A percentile compares a stretch with the other conserved stretches of the same genome.
phyloP scores from a whole-genome alignment of 352 stramenopile species.

The Pythium phragmiticola region DNA sequence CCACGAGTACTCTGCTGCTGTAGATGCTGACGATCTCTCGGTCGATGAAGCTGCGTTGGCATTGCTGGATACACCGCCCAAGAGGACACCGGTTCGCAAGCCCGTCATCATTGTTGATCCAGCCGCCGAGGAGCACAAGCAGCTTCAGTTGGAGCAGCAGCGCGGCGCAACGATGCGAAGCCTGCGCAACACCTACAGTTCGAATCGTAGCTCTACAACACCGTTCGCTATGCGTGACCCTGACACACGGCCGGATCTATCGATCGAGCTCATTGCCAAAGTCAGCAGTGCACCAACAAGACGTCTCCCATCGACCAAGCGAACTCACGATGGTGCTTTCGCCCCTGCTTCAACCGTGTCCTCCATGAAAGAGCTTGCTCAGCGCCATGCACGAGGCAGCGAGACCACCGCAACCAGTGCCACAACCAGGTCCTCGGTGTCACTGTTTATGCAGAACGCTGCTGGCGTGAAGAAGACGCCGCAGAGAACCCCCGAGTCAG shows the following conservation, averaged over 20 bases:
- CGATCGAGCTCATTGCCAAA: conserved; percentile 19
- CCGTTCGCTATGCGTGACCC: neutral
- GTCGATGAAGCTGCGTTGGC: neutral
- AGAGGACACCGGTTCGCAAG: conserved; percentile 4
- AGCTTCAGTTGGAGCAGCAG: conserved; percentile 21
- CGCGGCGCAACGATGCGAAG: conserved; percentile 29
- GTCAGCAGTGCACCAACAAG: conserved; percentile 17
- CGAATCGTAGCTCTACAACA: neutral
- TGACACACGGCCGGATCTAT: conserved; percentile 19
- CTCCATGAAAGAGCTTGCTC: conserved; percentile 27
- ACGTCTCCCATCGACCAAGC: conserved; percentile 1
- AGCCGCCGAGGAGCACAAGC: conserved; percentile 16
- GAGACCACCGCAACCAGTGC: no score
- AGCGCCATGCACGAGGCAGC: conserved; percentile 13
- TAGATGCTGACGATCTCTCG: conserved; percentile 5
- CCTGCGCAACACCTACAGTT: conserved; percentile 21
- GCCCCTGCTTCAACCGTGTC: conserved; percentile 8
- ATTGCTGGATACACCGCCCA: neutral
- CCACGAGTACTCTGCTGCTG: neutral
- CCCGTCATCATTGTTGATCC: conserved; percentile 22
- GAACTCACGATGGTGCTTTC: neutral
- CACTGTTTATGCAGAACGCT: neutral
- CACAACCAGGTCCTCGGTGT: neutral
- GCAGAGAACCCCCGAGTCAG: conserved; percentile 7
- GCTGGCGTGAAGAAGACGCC: neutral